These are phyloP conservation scores for Tetrapisispora pingtungensis DNA, from an alignment of 805 yeast genomes.

Conservation along the genomic window DNA sequence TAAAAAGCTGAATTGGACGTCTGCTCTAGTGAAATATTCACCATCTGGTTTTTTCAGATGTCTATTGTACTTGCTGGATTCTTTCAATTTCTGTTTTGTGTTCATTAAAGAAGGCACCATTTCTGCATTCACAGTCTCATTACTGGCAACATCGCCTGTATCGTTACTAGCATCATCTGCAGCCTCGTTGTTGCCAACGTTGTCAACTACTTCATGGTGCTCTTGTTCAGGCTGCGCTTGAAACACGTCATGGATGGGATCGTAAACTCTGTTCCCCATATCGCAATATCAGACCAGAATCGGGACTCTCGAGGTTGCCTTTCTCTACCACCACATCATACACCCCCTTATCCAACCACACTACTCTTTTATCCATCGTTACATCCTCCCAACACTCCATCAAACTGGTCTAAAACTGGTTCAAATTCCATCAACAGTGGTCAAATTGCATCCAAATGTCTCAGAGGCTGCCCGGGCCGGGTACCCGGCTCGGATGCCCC, in stretches of 20 bases:
- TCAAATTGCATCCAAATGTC: too few relatives aligned
- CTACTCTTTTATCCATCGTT: too few relatives aligned
- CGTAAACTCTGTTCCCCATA: slow-evolving; percentile 29
- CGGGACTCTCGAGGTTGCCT: too few relatives aligned
- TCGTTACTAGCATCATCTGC: slow-evolving; percentile 6
- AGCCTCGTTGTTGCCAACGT: slow-evolving; percentile 3
- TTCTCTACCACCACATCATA: too few relatives aligned
- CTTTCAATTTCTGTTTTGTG: slow-evolving; percentile 11
- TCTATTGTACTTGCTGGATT: slow-evolving; percentile 26
- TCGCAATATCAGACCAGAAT: too few relatives aligned
- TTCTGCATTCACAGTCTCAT: slow-evolving; percentile 2
- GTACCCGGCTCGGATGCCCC: too few relatives aligned
- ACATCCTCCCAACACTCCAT: too few relatives aligned
- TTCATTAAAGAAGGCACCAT: slow-evolving; percentile 7
- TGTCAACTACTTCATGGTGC: not conserved
- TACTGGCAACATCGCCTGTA: not conserved
- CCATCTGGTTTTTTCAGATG: slow-evolving; percentile 86
- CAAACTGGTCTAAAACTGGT: too few relatives aligned
- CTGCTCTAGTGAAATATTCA: slow-evolving; percentile 80
- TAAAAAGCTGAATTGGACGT: slow-evolving; percentile 77
- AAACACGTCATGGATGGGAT: slow-evolving; percentile 30
- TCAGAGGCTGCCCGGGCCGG: too few relatives aligned
- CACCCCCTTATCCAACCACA: too few relatives aligned
- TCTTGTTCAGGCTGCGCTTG: slow-evolving; percentile 11
- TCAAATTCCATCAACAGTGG: too few relatives aligned